Conservation (phyloP, 306 rosid genomes). For the Citrullus colocynthis region DNA sequence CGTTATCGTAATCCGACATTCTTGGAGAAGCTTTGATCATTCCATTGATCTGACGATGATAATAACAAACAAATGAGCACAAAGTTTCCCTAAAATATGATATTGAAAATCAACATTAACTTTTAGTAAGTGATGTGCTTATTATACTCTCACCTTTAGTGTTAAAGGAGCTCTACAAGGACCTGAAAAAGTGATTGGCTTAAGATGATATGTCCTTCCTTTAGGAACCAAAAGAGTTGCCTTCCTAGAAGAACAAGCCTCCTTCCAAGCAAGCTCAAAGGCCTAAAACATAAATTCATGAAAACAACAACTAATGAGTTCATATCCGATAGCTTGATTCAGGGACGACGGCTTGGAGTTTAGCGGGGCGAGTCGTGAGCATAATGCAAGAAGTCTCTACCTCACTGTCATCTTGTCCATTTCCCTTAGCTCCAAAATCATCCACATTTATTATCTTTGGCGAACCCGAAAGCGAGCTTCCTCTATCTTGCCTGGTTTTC, state of each 20-base stretch:
- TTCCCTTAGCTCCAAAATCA: conserved; percentile 44
- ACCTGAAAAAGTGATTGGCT: conserved; percentile 57
- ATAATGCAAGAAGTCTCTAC: conserved; percentile 8
- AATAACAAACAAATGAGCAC: not conserved
- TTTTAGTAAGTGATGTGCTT: too few relatives aligned
- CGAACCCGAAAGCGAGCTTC: not conserved
- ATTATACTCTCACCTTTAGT: conserved; percentile 30
- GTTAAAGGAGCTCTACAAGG: conserved; percentile 43
- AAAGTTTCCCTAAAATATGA: not conserved
- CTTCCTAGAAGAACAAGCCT: conserved; percentile 39
- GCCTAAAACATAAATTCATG: conserved; percentile 25
- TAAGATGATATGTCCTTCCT: conserved; percentile 29
- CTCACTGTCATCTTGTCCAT: conserved; percentile 40
- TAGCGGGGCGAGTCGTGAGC: too few relatives aligned
- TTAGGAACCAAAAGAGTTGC: conserved; percentile 38
- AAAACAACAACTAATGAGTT: not conserved
- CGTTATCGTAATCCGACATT: conserved; percentile 28
- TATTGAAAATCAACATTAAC: not conserved
- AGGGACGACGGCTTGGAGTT: not conserved
- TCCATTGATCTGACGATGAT: conserved; percentile 38
- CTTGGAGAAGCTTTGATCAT: conserved; percentile 52
- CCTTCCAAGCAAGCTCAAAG: conserved; percentile 50
- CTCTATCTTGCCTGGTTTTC: not conserved
- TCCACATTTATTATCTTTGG: conserved; percentile 27
- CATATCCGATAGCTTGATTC: not conserved